Evolutionary conservation across 2,329 filamentous ascomycete species (phyloP).

Genomic region (Emmonsia crescens): DNA sequence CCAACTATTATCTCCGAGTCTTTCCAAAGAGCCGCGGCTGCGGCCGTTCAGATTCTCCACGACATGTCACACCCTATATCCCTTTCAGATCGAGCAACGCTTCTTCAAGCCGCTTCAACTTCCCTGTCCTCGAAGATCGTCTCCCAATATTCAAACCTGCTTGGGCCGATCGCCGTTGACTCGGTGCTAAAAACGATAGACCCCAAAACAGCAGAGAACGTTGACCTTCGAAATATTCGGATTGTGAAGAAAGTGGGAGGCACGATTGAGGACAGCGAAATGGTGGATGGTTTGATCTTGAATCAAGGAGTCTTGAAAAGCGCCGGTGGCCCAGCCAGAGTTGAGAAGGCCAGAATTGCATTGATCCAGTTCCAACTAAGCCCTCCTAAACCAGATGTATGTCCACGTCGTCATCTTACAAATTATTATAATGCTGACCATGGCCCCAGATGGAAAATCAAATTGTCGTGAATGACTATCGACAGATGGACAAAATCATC

Average conservation of each 20-base stretch:
- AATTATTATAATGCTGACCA: conserved; percentile 17
- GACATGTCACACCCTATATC: conserved; percentile 93
- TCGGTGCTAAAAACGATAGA: conserved; percentile 94
- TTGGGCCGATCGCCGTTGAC: conserved; percentile 97
- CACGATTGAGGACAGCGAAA: conserved; percentile 96
- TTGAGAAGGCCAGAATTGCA: conserved; percentile 95
- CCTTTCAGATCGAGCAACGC: conserved; percentile 73
- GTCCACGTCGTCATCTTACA: conserved; percentile 22
- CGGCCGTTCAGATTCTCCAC: conserved; percentile 80
- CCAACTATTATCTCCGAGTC: conserved; percentile 95
- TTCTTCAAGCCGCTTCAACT: conserved; percentile 93
- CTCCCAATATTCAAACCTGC: conserved; percentile 85
- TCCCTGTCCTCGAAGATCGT: conserved; percentile 98
- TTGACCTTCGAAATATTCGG: conserved; percentile 90
- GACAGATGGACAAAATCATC: conserved; percentile 99
- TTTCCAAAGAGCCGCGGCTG: conserved; percentile 87
- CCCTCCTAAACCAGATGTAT: conserved; percentile 89
- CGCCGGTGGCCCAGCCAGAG: conserved; percentile 76
- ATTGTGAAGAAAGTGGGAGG: conserved; percentile 97
- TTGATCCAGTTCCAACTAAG: conserved; percentile 98
- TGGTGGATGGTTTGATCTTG: conserved; percentile 87
- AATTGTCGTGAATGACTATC: conserved; percentile 97
- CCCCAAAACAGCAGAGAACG: conserved; percentile 87
- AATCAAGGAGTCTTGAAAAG: conserved; percentile 90
- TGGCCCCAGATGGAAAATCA: conserved; percentile 84